Conservation (phyloP, 1,284 basidiomycete species). For the Naganishia liquefaciens region DNA sequence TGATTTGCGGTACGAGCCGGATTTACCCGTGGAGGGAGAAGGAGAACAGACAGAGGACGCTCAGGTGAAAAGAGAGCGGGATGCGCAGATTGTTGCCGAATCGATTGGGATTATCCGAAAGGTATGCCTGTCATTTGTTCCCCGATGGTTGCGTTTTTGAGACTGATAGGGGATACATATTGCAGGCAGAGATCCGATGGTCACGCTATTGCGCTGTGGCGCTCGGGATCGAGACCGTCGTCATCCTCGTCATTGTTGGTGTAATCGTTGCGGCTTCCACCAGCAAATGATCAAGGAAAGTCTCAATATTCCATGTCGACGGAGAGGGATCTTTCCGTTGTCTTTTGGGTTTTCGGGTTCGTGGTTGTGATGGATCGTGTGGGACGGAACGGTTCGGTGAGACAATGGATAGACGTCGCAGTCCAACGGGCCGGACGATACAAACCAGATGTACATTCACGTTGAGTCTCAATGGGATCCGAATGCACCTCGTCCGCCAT, state of each 20-base stretch:
- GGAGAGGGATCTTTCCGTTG: too few relatives aligned
- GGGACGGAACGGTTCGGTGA: too few relatives aligned
- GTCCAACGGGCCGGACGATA: too few relatives aligned
- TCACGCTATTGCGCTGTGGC: slow-evolving; percentile 44
- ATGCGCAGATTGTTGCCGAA: slow-evolving; percentile 46
- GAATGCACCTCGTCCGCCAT: too few relatives aligned
- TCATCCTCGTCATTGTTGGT: slow-evolving; percentile 35
- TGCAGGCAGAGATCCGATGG: slow-evolving; percentile 51
- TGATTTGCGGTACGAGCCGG: slow-evolving; percentile 11
- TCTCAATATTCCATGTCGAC: too few relatives aligned
- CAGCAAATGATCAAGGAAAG: too few relatives aligned
- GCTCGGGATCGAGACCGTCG: slow-evolving; percentile 33
- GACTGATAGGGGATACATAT: background rate
- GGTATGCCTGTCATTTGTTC: slow-evolving; percentile 36
- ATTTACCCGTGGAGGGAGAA: slow-evolving; percentile 30
- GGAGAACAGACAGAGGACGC: slow-evolving; percentile 40
- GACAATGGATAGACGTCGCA: too few relatives aligned
- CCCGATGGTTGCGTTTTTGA: background rate
- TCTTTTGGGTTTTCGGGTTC: too few relatives aligned
- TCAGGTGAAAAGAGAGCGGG: slow-evolving; percentile 42
- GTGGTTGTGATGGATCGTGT: too few relatives aligned
- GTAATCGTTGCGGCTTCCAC: slow-evolving; percentile 12
- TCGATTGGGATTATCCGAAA: slow-evolving; percentile 46
- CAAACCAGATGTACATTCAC: too few relatives aligned
- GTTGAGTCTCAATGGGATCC: too few relatives aligned